These are phyloP conservation scores for Epicoccum sorghinum DNA, from an alignment of 2,329 filamentous ascomycete species.

Conservation along the genomic window DNA sequence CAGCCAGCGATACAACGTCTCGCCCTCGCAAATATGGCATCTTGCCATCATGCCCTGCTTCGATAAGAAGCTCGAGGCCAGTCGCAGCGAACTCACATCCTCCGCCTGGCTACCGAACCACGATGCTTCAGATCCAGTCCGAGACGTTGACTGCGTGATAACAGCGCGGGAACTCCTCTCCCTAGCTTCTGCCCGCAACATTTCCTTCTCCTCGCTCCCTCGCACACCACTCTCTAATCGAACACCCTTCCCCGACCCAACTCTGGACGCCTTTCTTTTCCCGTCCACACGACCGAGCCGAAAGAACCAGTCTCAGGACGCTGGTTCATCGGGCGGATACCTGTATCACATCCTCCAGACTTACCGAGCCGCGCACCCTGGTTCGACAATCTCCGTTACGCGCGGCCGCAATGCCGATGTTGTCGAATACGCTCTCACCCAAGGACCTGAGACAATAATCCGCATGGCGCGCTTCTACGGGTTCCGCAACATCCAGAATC, in stretches of 20 bases:
- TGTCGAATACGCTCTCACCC: conserved; percentile 77
- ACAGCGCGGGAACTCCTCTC: conserved; percentile 94
- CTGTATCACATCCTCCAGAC: conserved; percentile 82
- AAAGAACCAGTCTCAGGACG: conserved; percentile 56
- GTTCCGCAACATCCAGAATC: conserved; percentile 97
- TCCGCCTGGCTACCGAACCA: conserved; percentile 65
- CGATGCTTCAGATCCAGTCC: conserved; percentile 53
- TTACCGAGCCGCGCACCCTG: conserved; percentile 72
- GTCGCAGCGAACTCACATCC: conserved; percentile 88
- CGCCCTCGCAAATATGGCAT: conserved; percentile 87
- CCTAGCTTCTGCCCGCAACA: conserved; percentile 78
- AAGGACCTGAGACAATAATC: conserved; percentile 49
- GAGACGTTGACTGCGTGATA: conserved; percentile 97
- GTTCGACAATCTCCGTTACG: conserved; percentile 71
- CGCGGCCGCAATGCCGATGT: conserved; percentile 91
- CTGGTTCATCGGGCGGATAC: conserved; percentile 87
- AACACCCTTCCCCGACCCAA: conserved; percentile 73
- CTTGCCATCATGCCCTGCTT: conserved; percentile 98
- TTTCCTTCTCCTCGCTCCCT: conserved; percentile 78
- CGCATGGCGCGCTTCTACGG: conserved; percentile 83
- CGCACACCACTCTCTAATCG: conserved; percentile 59
- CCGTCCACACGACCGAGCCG: conserved; percentile 49
- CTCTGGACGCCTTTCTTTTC: conserved; percentile 76
- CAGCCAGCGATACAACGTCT: conserved; percentile 72
- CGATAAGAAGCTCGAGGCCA: conserved; percentile 98